Percentiles rank a stretch among this genome's conserved stretches.
phyloP scores from a whole-genome alignment of 805 yeast species.

The Metschnikowia orientalis region DNA sequence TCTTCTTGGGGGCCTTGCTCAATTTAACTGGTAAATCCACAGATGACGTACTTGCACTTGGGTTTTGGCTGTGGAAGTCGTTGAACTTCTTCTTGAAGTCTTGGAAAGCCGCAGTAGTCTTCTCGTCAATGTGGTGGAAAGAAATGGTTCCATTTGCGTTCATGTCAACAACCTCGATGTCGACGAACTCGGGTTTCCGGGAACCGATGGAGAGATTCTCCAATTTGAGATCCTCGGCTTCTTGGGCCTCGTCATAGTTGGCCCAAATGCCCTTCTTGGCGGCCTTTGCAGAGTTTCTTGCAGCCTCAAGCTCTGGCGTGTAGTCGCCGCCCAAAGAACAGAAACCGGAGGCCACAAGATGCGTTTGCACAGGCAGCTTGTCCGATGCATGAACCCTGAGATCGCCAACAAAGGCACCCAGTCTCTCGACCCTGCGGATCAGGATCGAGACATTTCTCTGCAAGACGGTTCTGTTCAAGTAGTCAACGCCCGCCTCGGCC shows the following conservation, averaged over 20 bases:
- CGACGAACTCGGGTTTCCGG: slow-evolving; percentile 43
- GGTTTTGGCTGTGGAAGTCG: slow-evolving; percentile 36
- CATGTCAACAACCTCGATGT: slow-evolving; percentile 52
- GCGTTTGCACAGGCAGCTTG: slow-evolving; percentile 50
- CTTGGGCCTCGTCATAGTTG: slow-evolving; percentile 43
- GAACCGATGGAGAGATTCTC: slow-evolving; percentile 23
- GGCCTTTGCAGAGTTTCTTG: slow-evolving; percentile 58
- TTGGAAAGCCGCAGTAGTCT: slow-evolving; percentile 33
- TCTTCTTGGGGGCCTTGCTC: slow-evolving; percentile 44
- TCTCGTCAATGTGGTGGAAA: slow-evolving; percentile 41
- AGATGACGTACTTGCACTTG: slow-evolving; percentile 34
- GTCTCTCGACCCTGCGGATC: slow-evolving; percentile 64
- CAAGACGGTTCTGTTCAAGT: slow-evolving; percentile 48
- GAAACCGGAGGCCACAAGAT: slow-evolving; percentile 59
- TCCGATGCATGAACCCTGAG: no score
- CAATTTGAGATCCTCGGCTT: slow-evolving; percentile 30
- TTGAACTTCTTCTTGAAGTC: slow-evolving; percentile 46
- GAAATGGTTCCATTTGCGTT: slow-evolving; percentile 32
- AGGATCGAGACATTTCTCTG: slow-evolving; percentile 75
- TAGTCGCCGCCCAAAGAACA: no score
- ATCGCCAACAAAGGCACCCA: slow-evolving; percentile 79
- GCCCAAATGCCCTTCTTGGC: slow-evolving; percentile 65
- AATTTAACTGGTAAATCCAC: slow-evolving; percentile 39
- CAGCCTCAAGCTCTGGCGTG: slow-evolving; percentile 50
- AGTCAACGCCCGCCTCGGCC: slow-evolving; percentile 49